These are phyloP conservation scores for Golubevia pallescens DNA, from an alignment of 1,284 basidiomycete species.

Conservation along the genomic window DNA sequence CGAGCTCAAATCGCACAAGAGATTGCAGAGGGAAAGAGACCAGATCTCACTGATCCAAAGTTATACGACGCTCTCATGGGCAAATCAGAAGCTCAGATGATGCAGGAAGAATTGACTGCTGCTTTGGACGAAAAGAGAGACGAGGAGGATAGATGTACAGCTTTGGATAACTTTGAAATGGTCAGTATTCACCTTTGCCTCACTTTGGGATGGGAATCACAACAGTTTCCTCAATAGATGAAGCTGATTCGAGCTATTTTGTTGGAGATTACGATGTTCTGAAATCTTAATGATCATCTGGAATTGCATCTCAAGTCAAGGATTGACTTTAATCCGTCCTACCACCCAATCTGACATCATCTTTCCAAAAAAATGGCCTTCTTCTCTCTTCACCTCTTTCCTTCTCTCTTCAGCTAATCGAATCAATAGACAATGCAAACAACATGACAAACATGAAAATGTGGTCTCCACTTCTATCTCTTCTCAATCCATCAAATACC, in stretches of 20 bases:
- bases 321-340: not conserved
- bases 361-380: not conserved
- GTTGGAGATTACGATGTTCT: conserved; percentile 23
- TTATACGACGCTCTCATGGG: conserved; percentile 60
- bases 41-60: conserved; percentile 47
- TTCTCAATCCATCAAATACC: conserved; percentile 72
- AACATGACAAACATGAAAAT: conserved; percentile 82
- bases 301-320: too few species aligned
- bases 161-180: conserved; percentile 95
- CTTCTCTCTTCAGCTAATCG: conserved; percentile 73
- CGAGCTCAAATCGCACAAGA: conserved; percentile 43
- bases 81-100: conserved; percentile 61
- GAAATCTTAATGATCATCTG: not conserved
- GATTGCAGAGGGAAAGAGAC: conserved; percentile 40
- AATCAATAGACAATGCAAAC: conserved; percentile 94
- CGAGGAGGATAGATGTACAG: conserved; percentile 69
- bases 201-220: conserved; percentile 4
- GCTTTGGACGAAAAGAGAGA: conserved; percentile 29
- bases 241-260: not conserved
- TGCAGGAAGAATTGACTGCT: conserved; percentile 51
- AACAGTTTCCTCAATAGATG: not conserved
- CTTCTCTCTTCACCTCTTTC: not conserved
- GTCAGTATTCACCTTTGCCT: conserved; percentile 66
- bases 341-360: not conserved
- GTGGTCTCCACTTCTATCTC: conserved; percentile 79